These are phyloP conservation scores for Diospyros kaki DNA, from an alignment of 148 eudicot species.

Conservation along the genomic window DNA sequence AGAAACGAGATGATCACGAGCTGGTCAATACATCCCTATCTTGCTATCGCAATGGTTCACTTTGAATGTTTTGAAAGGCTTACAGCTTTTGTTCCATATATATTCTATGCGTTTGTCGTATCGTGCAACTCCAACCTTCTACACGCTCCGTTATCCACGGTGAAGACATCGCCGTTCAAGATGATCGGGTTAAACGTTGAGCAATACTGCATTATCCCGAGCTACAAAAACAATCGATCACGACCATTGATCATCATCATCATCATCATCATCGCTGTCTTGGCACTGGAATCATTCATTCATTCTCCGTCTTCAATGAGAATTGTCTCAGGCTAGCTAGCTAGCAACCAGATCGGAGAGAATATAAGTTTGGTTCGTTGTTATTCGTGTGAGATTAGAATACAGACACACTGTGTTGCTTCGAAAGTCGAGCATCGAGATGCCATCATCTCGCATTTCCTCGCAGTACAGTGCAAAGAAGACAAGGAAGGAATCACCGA, in stretches of 20 bases:
- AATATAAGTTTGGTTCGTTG: background rate
- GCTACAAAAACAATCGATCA: too few relatives aligned
- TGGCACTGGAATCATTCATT: too few relatives aligned
- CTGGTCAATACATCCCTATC: constrained; percentile 27
- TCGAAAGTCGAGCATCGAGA: background rate
- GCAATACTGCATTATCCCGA: background rate
- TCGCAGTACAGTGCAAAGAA: constrained; percentile 10
- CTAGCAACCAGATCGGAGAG: background rate
- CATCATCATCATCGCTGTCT: too few relatives aligned
- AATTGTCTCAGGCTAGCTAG: background rate
- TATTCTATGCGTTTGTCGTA: constrained; percentile 41
- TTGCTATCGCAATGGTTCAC: constrained; percentile 2
- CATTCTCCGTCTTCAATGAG: background rate
- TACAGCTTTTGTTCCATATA: constrained; percentile 28
- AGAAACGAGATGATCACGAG: too few relatives aligned
- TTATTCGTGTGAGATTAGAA: background rate
- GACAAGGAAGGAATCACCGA: constrained; percentile 49
- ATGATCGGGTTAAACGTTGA: too few relatives aligned
- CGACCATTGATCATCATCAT: too few relatives aligned
- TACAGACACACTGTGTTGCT: constrained; percentile 10
- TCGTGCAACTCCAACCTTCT: background rate
- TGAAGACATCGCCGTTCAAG: too few relatives aligned
- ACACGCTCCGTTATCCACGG: too few relatives aligned
- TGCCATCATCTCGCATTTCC: background rate
- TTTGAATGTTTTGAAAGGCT: constrained; percentile 23